Conservation (phyloP, 2,329 filamentous ascomycete genomes). For the Lecanicillium sp. region DNA sequence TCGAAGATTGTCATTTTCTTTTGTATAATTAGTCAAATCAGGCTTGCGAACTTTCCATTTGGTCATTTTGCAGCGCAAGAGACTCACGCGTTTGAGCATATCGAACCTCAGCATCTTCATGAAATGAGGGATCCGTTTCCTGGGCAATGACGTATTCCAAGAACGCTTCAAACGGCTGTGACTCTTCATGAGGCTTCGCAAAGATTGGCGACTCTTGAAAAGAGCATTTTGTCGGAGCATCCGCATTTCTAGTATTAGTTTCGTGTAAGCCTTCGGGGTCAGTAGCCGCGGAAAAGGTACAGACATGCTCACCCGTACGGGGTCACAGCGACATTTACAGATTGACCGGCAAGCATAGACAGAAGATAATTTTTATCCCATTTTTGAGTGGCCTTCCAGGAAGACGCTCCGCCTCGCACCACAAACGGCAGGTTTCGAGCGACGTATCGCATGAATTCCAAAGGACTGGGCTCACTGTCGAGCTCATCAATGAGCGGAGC, state of each 20-base stretch:
- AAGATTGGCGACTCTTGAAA: constrained; percentile 40
- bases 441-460: constrained; percentile 77
- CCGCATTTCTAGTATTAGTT: constrained; percentile 29
- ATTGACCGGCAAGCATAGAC: constrained; percentile 44
- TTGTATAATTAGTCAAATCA: neutral
- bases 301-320: constrained; percentile 53
- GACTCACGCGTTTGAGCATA: constrained; percentile 69
- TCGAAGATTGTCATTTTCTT: constrained; percentile 75
- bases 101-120: constrained; percentile 42
- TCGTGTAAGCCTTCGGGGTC: neutral
- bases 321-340: constrained; percentile 73
- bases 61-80: too few species aligned
- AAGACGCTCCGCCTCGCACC: constrained; percentile 53
- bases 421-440: constrained; percentile 70
- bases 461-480: constrained; percentile 58
- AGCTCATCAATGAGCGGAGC: constrained; percentile 53
- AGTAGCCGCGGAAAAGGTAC: neutral
- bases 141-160: constrained; percentile 55
- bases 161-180: constrained; percentile 56
- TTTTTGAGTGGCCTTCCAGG: constrained; percentile 55
- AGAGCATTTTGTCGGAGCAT: constrained; percentile 27
- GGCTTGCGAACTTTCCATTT: neutral
- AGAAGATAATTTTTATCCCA: constrained; percentile 61
- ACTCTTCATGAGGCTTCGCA: constrained; percentile 66
- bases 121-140: constrained; percentile 36